Conservation (phyloP, 2,329 filamentous ascomycete genomes). For the Zymoseptoria tritici region DNA sequence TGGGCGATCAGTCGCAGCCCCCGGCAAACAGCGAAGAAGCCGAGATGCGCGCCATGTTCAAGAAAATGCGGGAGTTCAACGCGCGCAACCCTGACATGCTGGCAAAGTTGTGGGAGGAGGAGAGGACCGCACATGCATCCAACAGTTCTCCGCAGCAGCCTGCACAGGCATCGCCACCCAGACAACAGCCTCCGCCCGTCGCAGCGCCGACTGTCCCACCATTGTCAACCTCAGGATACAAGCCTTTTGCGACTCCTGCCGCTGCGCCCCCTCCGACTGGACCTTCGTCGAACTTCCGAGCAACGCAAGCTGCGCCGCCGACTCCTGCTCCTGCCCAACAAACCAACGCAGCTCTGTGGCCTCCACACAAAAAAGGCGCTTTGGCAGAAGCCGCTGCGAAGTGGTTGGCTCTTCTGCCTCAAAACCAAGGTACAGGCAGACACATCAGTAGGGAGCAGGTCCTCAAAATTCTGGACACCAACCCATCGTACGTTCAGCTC, state of each 20-base stretch:
- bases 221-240: not conserved
- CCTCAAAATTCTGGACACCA: slow-evolving; percentile 42
- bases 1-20: slow-evolving; percentile 15
- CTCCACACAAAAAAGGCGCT: slow-evolving; percentile 42
- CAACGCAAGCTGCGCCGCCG: not conserved
- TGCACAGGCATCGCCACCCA: slow-evolving; percentile 6
- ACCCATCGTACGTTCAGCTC: slow-evolving; percentile 49
- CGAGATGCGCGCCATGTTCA: slow-evolving; percentile 49
- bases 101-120: slow-evolving; percentile 49
- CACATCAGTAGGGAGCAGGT: slow-evolving; percentile 36
- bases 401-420: slow-evolving; percentile 38
- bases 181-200: not conserved
- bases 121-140: slow-evolving; percentile 34
- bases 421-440: slow-evolving; percentile 40
- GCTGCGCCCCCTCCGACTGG: not conserved
- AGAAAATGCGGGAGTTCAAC: slow-evolving; percentile 52
- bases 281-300: not conserved
- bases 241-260: not conserved
- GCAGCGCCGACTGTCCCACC: not conserved
- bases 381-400: slow-evolving; percentile 44
- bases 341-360: slow-evolving; percentile 41
- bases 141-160: slow-evolving; percentile 5
- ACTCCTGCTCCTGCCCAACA: not conserved
- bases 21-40: slow-evolving; percentile 37
- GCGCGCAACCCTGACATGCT: slow-evolving; percentile 48